Percentiles rank a stretch among this genome's conserved stretches.
phyloP scores from a whole-genome alignment of 805 yeast species.

The Sungouiozyma intestinalis region DNA sequence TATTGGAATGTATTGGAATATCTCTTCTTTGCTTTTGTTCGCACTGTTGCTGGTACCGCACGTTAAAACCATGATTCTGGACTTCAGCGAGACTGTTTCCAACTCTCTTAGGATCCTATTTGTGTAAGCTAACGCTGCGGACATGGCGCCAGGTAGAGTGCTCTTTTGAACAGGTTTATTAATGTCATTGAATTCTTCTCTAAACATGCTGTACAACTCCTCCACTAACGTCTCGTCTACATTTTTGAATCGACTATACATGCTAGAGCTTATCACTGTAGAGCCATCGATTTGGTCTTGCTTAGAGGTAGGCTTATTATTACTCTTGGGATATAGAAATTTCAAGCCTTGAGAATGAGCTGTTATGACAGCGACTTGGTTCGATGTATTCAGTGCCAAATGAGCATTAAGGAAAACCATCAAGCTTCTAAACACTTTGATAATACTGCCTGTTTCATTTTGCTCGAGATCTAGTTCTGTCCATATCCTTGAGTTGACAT shows the following conservation, averaged over 20 bases:
- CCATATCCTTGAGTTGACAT: conserved; percentile 53
- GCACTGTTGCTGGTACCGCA: conserved; percentile 22
- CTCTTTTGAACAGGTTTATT: conserved; percentile 32
- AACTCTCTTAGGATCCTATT: conserved; percentile 51
- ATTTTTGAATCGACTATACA: conserved; percentile 76
- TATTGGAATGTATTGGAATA: conserved; percentile 77
- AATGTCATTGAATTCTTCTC: conserved; percentile 20
- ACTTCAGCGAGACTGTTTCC: conserved; percentile 37
- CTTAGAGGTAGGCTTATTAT: conserved; percentile 7
- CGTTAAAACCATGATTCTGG: conserved; percentile 50
- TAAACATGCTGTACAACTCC: conserved; percentile 41
- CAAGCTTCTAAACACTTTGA: conserved; percentile 52
- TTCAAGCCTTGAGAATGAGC: conserved; percentile 62
- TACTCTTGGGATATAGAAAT: conserved; percentile 52
- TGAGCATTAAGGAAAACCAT: conserved; percentile 81
- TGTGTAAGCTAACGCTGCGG: conserved; percentile 71
- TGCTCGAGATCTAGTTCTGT: conserved; percentile 28
- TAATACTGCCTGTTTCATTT: conserved; percentile 33
- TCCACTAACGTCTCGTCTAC: conserved; percentile 66
- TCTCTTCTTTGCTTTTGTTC: conserved; percentile 55
- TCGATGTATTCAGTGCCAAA: conserved; percentile 71
- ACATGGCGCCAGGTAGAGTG: conserved; percentile 65
- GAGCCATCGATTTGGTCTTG: conserved; percentile 8
- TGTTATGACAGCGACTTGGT: conserved; percentile 72
- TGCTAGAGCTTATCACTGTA: conserved; percentile 40